These are phyloP conservation scores for Potentilla sterilis DNA, from an alignment of 306 rosid species.

Conservation along the genomic window DNA sequence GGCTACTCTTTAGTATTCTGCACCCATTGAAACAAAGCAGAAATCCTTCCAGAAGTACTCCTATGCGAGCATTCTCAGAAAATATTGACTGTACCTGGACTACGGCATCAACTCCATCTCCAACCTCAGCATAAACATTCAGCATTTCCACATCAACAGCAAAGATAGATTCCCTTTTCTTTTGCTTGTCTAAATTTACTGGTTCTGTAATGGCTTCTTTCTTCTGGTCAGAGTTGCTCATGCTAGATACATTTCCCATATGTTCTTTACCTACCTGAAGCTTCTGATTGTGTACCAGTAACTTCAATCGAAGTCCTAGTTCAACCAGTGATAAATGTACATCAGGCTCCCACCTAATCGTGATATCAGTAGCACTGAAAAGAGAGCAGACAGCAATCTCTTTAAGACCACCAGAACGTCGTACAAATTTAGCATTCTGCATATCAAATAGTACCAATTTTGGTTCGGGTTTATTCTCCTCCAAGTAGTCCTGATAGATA, in stretches of 20 bases:
- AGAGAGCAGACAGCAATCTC: constrained; percentile 93
- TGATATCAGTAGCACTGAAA: constrained; percentile 93
- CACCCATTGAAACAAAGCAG: constrained; percentile 73
- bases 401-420: constrained; percentile 82
- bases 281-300: constrained; percentile 66
- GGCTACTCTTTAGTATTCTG: constrained; percentile 80
- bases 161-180: constrained; percentile 85
- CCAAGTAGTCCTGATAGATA: constrained; percentile 76
- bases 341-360: constrained; percentile 94
- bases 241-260: constrained; percentile 36
- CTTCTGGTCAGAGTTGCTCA: constrained; percentile 49
- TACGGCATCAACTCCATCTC: constrained; percentile 91
- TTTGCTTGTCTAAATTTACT: constrained; percentile 60
- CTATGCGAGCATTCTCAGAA: constrained; percentile 96
- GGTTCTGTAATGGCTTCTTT: constrained; percentile 50
- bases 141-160: constrained; percentile 92
- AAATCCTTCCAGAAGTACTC: constrained; percentile 96
- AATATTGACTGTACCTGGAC: constrained; percentile 94
- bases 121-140: constrained; percentile 75
- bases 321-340: constrained; percentile 78
- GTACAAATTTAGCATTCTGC: constrained; percentile 94
- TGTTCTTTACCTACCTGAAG: constrained; percentile 49
- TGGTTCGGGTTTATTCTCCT: constrained; percentile 56
- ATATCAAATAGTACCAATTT: constrained; percentile 80
- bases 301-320: constrained; percentile 72